Base-by-base conservation (phyloP, 1,284 basidiomycete species). In the Ceratobasidium sp. region DNA sequence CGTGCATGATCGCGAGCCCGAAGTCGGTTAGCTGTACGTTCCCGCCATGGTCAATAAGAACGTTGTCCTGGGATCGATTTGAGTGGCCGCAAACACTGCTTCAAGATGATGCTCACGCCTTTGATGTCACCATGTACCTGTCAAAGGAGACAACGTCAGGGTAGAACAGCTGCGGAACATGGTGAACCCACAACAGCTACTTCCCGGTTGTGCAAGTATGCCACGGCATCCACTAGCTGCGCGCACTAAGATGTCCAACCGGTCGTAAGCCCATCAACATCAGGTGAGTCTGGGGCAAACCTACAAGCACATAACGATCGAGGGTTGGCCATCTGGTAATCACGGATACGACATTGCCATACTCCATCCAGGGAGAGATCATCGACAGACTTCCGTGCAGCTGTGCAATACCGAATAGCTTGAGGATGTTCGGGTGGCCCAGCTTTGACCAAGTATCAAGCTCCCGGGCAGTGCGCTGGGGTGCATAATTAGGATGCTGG, bases 41-140 rank as follows among this genome's bases (percentile, higher is more conserved):
- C 8, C 29, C 29, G 4, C 41, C 29, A 5, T 36, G 15, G 14
- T 19, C 27, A 2, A 60, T 4, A 8, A 60, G 22, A 7, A 36
- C 36, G 41, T 60, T 60, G 1, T 5, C 29, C 57, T 60, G 9
- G 14, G 27, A 36, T 60, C 6, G 2, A 24, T 19, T 31, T 11
- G 29, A 33, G 57, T 36, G 7, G 6, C 2, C 15, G 17, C 27
- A n/a, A 36, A 7, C 15, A 60, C 8, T 33, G 19, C 57, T 17
- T 19, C 33, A 22, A 29, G 5, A n/a, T 6, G 2, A 31, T 24
- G 27, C 53, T 24, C 22, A 60, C 57, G 24, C 57, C 57, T 60
- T 60, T 60, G 27, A 60, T 11, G 41, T 60, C 57, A 6, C 57
- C 57, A 33, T 60, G 57, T 3, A 60, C 29, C 57, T 60, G 15